These are phyloP conservation scores for Penicillium canescens DNA, from an alignment of 495 filamentous ascomycete species.

Conservation along the genomic window DNA sequence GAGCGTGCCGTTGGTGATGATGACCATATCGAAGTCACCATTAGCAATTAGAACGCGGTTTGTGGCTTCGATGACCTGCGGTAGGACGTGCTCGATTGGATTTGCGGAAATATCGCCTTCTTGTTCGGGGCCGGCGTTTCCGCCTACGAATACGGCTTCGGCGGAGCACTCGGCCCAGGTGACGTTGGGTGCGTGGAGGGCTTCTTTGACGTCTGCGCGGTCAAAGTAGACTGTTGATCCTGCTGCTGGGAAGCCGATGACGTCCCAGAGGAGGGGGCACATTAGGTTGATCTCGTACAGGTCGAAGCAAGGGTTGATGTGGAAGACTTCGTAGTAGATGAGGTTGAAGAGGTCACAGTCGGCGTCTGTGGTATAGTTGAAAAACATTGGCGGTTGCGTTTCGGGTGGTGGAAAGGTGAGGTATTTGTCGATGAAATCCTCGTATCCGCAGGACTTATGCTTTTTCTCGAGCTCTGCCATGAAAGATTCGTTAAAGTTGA, in stretches of 20 bases:
- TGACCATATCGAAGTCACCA: slow-evolving; percentile 60
- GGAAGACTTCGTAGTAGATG: slow-evolving; percentile 44
- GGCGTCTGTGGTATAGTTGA: slow-evolving; percentile 29
- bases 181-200: slow-evolving; percentile 54
- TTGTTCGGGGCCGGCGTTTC: slow-evolving; percentile 31
- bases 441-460: slow-evolving; percentile 57
- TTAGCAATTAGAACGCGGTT: slow-evolving; percentile 61
- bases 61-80: slow-evolving; percentile 61
- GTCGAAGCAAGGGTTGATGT: slow-evolving; percentile 62
- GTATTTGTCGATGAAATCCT: slow-evolving; percentile 54
- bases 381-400: slow-evolving; percentile 37
- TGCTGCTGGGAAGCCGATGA: slow-evolving; percentile 47
- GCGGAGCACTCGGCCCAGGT: slow-evolving; percentile 45
- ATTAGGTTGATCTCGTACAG: slow-evolving; percentile 55
- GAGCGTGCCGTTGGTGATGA: slow-evolving; percentile 62
- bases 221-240: slow-evolving; percentile 58
- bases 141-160: slow-evolving; percentile 46
- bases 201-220: slow-evolving; percentile 55
- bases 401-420: slow-evolving; percentile 54
- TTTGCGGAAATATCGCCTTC: slow-evolving; percentile 43
- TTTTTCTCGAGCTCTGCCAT: slow-evolving; percentile 46
- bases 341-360: slow-evolving; percentile 55
- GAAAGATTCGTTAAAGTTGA: slow-evolving; percentile 58
- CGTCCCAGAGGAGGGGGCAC: slow-evolving; percentile 47
- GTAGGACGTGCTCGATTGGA: slow-evolving; percentile 51